A percentile compares a stretch with the other conserved stretches of the same genome.
Conservation (phyloP, 306 rosid species). For the Vicia sativa region DNA sequence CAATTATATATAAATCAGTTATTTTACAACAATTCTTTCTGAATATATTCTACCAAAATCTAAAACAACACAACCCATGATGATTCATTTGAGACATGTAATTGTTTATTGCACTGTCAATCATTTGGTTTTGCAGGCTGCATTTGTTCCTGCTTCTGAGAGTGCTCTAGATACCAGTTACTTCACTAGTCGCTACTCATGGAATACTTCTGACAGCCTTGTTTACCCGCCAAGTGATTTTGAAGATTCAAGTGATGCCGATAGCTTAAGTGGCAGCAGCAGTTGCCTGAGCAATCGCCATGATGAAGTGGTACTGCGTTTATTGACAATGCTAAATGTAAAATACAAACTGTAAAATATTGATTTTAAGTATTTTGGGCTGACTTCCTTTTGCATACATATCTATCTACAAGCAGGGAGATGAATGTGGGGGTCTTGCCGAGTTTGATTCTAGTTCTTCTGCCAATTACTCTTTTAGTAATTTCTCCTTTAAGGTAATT, state of each 20-base stretch:
- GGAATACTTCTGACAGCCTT: constrained; percentile 77
- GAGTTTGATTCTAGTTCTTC: constrained; percentile 84
- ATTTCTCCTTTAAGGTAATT: constrained; percentile 95
- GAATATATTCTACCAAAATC: not conserved
- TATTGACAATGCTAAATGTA: constrained; percentile 3
- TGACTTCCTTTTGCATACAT: constrained; percentile 43
- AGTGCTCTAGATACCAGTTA: constrained; percentile 96
- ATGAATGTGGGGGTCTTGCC: constrained; percentile 90
- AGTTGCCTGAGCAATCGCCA: constrained; percentile 88
- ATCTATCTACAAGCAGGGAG: constrained; percentile 60
- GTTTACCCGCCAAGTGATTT: constrained; percentile 69
- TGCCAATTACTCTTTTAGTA: constrained; percentile 91
- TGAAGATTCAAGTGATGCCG: constrained; percentile 92
- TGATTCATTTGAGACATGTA: constrained; percentile 20
- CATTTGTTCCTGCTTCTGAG: constrained; percentile 95
- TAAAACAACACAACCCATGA: not conserved
- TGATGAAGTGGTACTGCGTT: constrained; percentile 86
- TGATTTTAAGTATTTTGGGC: constrained; percentile 25
- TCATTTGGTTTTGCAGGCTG: constrained; percentile 71
- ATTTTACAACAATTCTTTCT: not conserved
- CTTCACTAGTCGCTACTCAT: constrained; percentile 87
- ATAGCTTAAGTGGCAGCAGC: constrained; percentile 91
- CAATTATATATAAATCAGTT: too few relatives aligned
- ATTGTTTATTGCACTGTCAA: not conserved
- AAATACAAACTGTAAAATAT: constrained; percentile 24